Conservation (phyloP, 352 stramenopile genomes). For the Phytophthora pini region DNA sequence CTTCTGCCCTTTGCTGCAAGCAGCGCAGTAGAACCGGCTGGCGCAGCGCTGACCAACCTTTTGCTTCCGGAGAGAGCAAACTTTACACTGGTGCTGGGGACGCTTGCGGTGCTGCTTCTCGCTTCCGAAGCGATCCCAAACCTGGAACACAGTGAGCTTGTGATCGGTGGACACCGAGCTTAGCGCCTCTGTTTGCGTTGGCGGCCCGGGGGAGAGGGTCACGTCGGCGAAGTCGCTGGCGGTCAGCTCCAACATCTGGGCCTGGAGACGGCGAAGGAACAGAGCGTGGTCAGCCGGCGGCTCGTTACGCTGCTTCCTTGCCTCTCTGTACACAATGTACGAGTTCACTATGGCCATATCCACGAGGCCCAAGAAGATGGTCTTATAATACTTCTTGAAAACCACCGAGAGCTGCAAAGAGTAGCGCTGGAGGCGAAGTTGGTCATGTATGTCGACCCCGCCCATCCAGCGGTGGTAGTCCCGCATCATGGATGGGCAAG, state of each 20-base stretch:
- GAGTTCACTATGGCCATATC: conserved; percentile 33
- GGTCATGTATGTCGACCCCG: conserved; percentile 29
- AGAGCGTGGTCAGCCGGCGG: conserved; percentile 6
- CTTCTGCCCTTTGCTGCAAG: background rate
- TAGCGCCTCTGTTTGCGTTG: background rate
- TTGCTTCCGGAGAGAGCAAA: background rate
- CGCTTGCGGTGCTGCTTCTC: background rate
- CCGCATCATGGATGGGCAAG: conserved; percentile 13
- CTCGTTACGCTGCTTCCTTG: conserved; percentile 1
- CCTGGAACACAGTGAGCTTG: conserved; percentile 2
- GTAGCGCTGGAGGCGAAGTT: conserved; percentile 23
- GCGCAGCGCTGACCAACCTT: background rate
- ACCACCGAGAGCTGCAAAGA: conserved; percentile 17
- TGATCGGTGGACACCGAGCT: background rate
- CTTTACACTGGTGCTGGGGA: background rate
- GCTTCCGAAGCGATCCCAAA: background rate
- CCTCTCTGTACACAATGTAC: conserved; percentile 21
- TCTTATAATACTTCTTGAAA: conserved; percentile 35
- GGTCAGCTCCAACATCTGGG: conserved; percentile 16
- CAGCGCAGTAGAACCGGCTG: background rate
- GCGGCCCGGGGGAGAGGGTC: background rate
- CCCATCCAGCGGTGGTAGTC: too few relatives aligned
- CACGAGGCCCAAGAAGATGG: conserved; percentile 29
- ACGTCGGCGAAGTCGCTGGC: conserved; percentile 6
- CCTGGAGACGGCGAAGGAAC: conserved; percentile 15